Conservation (phyloP, 768 basidiomycete genomes). For the Leccinum longicurvipes region DNA sequence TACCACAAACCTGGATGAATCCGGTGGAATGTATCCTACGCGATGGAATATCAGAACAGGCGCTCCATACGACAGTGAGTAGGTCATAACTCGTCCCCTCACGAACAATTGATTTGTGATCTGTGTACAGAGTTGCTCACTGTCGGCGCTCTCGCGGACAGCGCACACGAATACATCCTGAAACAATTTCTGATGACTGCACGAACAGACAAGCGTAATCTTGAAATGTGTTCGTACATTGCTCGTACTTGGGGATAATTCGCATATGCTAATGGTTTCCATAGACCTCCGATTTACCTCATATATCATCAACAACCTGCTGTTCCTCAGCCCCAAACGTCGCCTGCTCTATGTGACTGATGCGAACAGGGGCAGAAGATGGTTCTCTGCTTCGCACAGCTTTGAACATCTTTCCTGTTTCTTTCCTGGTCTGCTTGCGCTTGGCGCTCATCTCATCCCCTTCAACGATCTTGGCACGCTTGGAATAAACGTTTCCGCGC, state of each 20-base stretch:
- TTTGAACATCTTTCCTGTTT: conserved; percentile 81
- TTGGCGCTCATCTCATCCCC: conserved; percentile 62
- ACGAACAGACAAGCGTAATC: conserved; percentile 53
- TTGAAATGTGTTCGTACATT: conserved; percentile 62
- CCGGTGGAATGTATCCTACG: conserved; percentile 63
- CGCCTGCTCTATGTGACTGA: conserved; percentile 59
- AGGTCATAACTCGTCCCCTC: background rate
- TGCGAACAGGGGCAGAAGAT: conserved; percentile 24
- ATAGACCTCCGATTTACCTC: conserved; percentile 60
- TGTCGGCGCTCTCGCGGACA: conserved; percentile 65
- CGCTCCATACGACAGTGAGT: conserved; percentile 45
- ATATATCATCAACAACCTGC: conserved; percentile 55
- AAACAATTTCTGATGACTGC: conserved; percentile 69
- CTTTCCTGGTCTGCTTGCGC: conserved; percentile 69
- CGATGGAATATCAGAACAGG: conserved; percentile 51
- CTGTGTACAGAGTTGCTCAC: conserved; percentile 39
- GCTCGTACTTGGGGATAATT: too few species aligned
- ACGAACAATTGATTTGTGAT: background rate
- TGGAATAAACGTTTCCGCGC: conserved; percentile 42
- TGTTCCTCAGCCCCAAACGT: conserved; percentile 16
- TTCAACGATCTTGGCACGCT: conserved; percentile 47
- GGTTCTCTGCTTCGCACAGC: conserved; percentile 38
- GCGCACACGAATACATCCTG: conserved; percentile 73
- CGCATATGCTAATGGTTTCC: background rate
- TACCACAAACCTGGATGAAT: conserved; percentile 39